phyloP scores from a whole-genome alignment of 306 rosid species.

The Casuarina equisetifolia region DNA sequence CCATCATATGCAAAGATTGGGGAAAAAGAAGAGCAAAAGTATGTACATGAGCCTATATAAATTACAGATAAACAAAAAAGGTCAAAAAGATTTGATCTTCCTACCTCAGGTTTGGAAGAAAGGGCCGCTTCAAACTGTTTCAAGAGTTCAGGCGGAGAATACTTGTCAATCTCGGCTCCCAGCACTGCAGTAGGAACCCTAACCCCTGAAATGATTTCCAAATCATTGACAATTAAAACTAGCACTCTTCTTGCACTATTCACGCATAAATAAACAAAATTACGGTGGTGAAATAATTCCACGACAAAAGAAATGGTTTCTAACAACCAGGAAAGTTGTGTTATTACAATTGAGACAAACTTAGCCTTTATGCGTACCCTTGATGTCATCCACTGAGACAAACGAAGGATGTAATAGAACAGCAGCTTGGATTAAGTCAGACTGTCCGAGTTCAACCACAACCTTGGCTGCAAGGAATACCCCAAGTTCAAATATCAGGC shows the following conservation, averaged over 20 bases:
- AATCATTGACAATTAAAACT: not conserved
- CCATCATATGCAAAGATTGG: not conserved
- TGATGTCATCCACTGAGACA: conserved; percentile 61
- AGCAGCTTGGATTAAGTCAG: conserved; percentile 48
- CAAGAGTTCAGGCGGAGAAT: conserved; percentile 54
- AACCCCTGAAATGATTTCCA: conserved; percentile 44
- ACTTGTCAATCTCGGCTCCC: conserved; percentile 59
- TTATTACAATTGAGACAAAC: no score
- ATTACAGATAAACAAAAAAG: not conserved
- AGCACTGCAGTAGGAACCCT: conserved; percentile 51
- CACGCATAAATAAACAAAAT: no score
- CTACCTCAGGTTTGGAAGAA: conserved; percentile 54
- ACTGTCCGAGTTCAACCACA: conserved; percentile 60
- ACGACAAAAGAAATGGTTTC: not conserved
- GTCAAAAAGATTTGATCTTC: not conserved
- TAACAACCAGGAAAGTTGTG: not conserved
- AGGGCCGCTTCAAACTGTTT: conserved; percentile 61
- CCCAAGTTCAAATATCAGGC: not conserved
- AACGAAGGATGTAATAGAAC: conserved; percentile 72
- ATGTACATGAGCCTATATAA: not conserved
- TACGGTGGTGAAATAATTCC: not conserved
- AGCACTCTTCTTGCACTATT: no score
- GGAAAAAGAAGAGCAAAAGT: not conserved
- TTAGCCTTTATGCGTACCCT: conserved; percentile 35
- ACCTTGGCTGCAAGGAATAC: conserved; percentile 55